A percentile compares a stretch with the other conserved stretches of the same genome.
Evolutionary conservation across 805 yeast species (phyloP).

Genomic region (Candida caryicola): DNA sequence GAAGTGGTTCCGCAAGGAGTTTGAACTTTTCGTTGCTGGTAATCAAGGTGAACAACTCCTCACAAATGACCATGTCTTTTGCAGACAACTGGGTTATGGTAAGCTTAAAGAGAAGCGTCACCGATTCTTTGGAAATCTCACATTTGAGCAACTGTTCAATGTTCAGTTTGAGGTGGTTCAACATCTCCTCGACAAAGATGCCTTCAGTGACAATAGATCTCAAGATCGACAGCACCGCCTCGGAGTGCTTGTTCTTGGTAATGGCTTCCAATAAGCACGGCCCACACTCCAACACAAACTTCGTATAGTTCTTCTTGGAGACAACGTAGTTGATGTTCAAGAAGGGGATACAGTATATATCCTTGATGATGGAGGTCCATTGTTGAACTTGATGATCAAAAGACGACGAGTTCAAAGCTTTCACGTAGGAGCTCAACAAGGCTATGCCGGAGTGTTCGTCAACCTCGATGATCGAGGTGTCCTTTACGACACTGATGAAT

Average conservation of each 20-base stretch:
- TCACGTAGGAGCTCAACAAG: conserved; percentile 22
- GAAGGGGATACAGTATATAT: conserved; percentile 22
- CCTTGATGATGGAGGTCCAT: conserved; percentile 27
- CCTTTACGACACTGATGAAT: conserved; percentile 18
- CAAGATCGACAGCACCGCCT: background rate
- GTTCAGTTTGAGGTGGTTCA: conserved; percentile 23
- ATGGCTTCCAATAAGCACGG: conserved; percentile 4
- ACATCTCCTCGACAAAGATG: conserved; percentile 14
- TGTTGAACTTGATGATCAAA: conserved; percentile 6
- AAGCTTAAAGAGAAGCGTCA: conserved; percentile 20
- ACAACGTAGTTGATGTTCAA: conserved; percentile 20
- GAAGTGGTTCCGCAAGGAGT: conserved; percentile 38
- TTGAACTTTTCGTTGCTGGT: conserved; percentile 31
- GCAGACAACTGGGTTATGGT: conserved; percentile 28
- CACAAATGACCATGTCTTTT: conserved; percentile 41
- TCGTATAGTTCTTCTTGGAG: conserved; percentile 29
- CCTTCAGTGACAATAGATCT: conserved; percentile 7
- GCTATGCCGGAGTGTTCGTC: conserved; percentile 31
- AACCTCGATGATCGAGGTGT: conserved; percentile 26
- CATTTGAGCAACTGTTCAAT: conserved; percentile 23
- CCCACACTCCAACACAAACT: conserved; percentile 22
- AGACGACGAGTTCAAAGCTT: conserved; percentile 1
- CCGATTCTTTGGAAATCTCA: conserved; percentile 9
- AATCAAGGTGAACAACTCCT: conserved; percentile 46
- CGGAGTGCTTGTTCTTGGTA: background rate